Evolutionary conservation across 139 green algal genomes (phyloP).

Genomic region (Limnomonas spitsbergensis): DNA sequence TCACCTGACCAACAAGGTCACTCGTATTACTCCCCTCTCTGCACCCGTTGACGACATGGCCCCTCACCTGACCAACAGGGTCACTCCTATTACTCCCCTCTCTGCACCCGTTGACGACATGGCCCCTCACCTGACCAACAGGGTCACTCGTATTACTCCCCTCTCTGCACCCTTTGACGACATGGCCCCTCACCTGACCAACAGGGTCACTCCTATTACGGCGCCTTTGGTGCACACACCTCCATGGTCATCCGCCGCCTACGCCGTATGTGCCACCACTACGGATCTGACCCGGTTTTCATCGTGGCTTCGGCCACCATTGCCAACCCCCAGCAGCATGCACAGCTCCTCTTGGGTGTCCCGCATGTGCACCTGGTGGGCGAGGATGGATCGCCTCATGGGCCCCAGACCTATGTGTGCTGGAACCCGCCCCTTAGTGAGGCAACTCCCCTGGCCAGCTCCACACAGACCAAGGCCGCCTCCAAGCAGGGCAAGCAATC

Average conservation of each 20-base stretch:
- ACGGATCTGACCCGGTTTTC: constrained; percentile 27
- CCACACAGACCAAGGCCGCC: constrained; percentile 6
- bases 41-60: too few species aligned
- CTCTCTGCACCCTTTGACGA: too few species aligned
- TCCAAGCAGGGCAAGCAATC: too few species aligned
- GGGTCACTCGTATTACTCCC: too few species aligned
- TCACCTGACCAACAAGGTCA: too few species aligned
- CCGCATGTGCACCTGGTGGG: constrained; percentile 38
- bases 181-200: too few species aligned
- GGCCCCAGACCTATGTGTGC: constrained; percentile 78
- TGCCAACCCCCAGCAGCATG: constrained; percentile 78
- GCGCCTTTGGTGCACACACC: constrained; percentile 65
- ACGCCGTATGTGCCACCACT: constrained; percentile 66
- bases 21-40: too few species aligned
- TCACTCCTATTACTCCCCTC: too few species aligned
- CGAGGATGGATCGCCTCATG: constrained; percentile 80
- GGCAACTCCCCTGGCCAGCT: too few species aligned
- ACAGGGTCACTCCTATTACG: constrained; percentile 11
- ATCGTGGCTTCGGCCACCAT: constrained; percentile 77
- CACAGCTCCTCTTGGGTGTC: constrained; percentile 52
- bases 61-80: too few species aligned
- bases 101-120: too few species aligned
- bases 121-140: too few species aligned
- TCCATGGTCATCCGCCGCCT: constrained; percentile 85
- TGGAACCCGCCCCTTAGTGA: constrained; percentile 93